These are phyloP conservation scores for Trametes versicolor DNA, from an alignment of 1,284 basidiomycete species.

Conservation along the genomic window DNA sequence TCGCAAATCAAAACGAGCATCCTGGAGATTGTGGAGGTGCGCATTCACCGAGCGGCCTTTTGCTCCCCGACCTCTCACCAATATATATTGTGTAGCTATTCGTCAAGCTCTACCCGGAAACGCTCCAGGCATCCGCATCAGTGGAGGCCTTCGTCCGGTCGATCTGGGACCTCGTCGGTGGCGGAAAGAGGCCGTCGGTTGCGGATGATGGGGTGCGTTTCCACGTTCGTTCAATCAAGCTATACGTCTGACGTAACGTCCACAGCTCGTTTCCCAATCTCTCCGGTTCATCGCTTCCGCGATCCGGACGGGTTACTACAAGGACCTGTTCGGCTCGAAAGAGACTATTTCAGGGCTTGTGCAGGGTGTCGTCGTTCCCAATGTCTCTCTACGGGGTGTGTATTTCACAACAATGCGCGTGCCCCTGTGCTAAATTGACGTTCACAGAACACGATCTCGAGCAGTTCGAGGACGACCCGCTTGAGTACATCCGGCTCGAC, in stretches of 20 bases:
- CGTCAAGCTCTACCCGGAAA: conserved; percentile 92
- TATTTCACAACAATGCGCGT: background rate
- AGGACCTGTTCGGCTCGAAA: conserved; percentile 71
- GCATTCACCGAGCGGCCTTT: conserved; percentile 7
- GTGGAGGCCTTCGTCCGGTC: conserved; percentile 88
- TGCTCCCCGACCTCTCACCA: background rate
- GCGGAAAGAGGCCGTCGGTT: conserved; percentile 73
- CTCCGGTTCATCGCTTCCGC: conserved; percentile 93
- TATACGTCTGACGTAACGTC: conserved; percentile 8
- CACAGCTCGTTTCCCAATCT: conserved; percentile 90
- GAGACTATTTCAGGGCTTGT: conserved; percentile 88
- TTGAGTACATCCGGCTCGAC: conserved; percentile 95
- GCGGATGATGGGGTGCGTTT: conserved; percentile 81
- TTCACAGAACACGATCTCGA: conserved; percentile 85
- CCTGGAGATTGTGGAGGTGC: conserved; percentile 88
- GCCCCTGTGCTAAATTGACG: background rate
- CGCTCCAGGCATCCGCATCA: conserved; percentile 73
- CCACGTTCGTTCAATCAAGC: conserved; percentile 26
- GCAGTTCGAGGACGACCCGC: conserved; percentile 96
- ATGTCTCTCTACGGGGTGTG: conserved; percentile 80
- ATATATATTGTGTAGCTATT: conserved; percentile 67
- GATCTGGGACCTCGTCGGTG: conserved; percentile 91
- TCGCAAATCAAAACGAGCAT: conserved; percentile 91
- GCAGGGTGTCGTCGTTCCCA: conserved; percentile 93
- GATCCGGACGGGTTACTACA: conserved; percentile 88